phyloP scores from a whole-genome alignment of 768 basidiomycete species.

The Mycena albidolilacea region DNA sequence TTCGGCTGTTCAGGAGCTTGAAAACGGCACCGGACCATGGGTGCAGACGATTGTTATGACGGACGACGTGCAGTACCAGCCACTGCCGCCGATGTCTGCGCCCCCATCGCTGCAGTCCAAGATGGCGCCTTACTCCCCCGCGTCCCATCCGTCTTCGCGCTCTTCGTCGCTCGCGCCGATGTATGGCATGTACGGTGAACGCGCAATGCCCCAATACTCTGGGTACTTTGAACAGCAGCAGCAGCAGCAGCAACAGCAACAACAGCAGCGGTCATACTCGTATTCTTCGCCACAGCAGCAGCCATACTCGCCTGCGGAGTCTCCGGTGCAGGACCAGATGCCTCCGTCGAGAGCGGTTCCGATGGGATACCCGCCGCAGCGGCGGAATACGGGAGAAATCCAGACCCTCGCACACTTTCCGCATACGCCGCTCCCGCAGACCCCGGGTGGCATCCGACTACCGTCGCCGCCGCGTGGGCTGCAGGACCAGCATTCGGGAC shows the following conservation, averaged over 20 bases:
- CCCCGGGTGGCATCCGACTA: slow-evolving; percentile 28
- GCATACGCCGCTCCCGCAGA: not conserved
- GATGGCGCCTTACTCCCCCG: slow-evolving; percentile 20
- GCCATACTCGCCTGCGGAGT: slow-evolving; percentile 5
- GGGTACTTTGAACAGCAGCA: slow-evolving; percentile 29
- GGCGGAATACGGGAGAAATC: slow-evolving; percentile 22
- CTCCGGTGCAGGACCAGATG: slow-evolving; percentile 2
- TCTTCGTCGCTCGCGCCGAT: slow-evolving; percentile 35
- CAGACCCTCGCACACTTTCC: slow-evolving; percentile 23
- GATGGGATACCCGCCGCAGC: slow-evolving; percentile 23
- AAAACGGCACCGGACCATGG: slow-evolving; percentile 60
- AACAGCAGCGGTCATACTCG: slow-evolving; percentile 12
- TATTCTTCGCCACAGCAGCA: slow-evolving; percentile 10
- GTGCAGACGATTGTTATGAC: slow-evolving; percentile 69
- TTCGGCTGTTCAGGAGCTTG: slow-evolving; percentile 60
- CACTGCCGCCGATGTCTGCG: slow-evolving; percentile 60
- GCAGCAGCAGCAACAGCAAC: slow-evolving; percentile 7
- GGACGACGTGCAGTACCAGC: slow-evolving; percentile 60
- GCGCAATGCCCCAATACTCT: slow-evolving; percentile 6
- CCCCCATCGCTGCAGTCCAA: slow-evolving; percentile 61
- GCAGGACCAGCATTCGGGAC: slow-evolving; percentile 17
- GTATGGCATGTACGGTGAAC: slow-evolving; percentile 33
- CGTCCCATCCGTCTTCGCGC: slow-evolving; percentile 22
- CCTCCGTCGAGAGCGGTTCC: not conserved
- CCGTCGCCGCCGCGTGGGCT: slow-evolving; percentile 38